Base-by-base conservation (phyloP, 208 protist genomes). In the Acanthamoeba royreba region DNA sequence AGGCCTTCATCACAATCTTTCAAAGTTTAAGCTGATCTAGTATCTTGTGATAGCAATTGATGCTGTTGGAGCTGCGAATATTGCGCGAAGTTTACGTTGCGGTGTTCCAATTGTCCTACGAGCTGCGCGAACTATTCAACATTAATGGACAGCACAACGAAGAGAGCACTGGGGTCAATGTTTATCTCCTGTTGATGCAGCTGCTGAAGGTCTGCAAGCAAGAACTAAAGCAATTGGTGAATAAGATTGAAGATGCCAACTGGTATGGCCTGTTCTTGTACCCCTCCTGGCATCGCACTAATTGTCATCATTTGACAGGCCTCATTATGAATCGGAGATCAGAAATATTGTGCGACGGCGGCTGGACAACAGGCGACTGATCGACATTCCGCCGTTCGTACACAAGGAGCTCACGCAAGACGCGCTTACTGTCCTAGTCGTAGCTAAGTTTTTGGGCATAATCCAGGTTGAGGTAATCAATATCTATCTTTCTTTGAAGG, bases 151-250 rank as follows among this genome's bases (percentile, higher is more conserved):
- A 55, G 52, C 81, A 89, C 31, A 63, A 89, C 31, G 81, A 89
- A 31, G 81, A 89, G 81, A 63, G 81, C 46, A 89, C 45, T 17
- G 81, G 81, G 8, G 81, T 63, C 25, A 89, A 89, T 47, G 81
- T 89, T 8, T 89, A 89, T 40, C 81, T 89, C 15, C 38, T 89
- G 45, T 47, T 89, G 31, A 89, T 89, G 81, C 81, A 89, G 22
- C 81, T 89, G 33, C 81, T 89, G 31, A 89, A 63, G 19, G 81
- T 66, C 49, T 42, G 28, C 33, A 89, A 89, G 81, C 49, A 89
- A 47, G 81, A 89, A 17, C 46, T 89, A 28, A 63, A 89, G 31
- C 45, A 89, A 35, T 33, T 89, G 7, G 81, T 89, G 33, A 63
- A 63, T 25, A 63, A 63, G 49, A 89, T 89, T 22, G 81, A 89